Conservation (phyloP, 2,329 filamentous ascomycete genomes). For the Didymellaceae sp. region DNA sequence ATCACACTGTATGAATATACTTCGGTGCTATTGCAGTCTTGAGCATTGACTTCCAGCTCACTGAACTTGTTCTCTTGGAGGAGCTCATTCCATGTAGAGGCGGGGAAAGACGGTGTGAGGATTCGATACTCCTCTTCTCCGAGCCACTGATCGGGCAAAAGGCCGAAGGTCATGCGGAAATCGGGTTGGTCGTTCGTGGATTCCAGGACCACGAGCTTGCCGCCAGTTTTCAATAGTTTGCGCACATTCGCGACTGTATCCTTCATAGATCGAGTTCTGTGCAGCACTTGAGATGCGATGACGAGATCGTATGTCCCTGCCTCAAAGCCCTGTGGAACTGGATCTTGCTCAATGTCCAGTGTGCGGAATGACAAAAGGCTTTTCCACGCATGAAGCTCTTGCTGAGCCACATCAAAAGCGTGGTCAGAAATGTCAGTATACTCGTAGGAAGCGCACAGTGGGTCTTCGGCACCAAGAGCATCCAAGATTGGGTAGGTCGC, state of each 20-base stretch:
- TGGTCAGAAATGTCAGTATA: slow-evolving; percentile 29
- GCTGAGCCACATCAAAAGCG: slow-evolving; percentile 26
- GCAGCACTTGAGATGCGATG: slow-evolving; percentile 45
- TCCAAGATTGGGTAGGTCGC: slow-evolving; percentile 20
- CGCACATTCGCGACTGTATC: slow-evolving; percentile 30
- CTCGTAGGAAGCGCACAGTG: slow-evolving; percentile 15
- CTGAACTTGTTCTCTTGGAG: slow-evolving; percentile 5
- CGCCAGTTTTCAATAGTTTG: slow-evolving; percentile 49
- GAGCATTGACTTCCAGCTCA: slow-evolving; percentile 8
- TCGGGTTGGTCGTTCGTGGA: slow-evolving; percentile 20
- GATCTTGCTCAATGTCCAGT: slow-evolving; percentile 32
- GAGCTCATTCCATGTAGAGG: slow-evolving; percentile 1
- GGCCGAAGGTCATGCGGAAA: slow-evolving; percentile 29
- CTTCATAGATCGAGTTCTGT: slow-evolving; percentile 29
- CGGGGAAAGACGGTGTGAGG: neutral
- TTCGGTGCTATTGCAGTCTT: slow-evolving; percentile 6
- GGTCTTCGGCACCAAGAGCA: slow-evolving; percentile 9
- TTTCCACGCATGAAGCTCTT: slow-evolving; percentile 8
- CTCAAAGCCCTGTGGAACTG: slow-evolving; percentile 26
- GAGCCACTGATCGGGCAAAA: slow-evolving; percentile 36
- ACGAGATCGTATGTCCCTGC: slow-evolving; percentile 29
- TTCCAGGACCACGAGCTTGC: slow-evolving; percentile 56
- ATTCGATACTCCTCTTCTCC: slow-evolving; percentile 4
- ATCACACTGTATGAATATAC: slow-evolving; percentile 16
- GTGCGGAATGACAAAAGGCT: slow-evolving; percentile 24